phyloP scores from a whole-genome alignment of 2,329 filamentous ascomycete species.

The Colletotrichum lupini region DNA sequence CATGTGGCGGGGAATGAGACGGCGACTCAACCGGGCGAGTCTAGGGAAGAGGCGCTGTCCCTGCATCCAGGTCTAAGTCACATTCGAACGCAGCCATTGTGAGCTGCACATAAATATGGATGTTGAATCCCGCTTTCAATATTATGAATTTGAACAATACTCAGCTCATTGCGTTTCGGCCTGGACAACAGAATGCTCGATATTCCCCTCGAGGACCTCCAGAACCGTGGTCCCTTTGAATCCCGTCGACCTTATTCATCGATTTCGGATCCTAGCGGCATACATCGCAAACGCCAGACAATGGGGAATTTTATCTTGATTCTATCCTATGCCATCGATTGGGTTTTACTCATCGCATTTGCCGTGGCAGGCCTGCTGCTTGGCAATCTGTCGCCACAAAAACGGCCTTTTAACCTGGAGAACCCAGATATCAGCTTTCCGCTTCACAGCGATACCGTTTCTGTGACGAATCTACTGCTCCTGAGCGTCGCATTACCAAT shows the following conservation, averaged over 20 bases:
- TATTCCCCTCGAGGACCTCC: neutral
- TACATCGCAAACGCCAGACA: neutral
- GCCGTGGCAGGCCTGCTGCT: constrained; percentile 64
- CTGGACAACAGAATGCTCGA: neutral
- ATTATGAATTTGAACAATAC: neutral
- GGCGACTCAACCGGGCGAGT: neutral
- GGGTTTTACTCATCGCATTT: constrained; percentile 45
- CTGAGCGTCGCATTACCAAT: constrained; percentile 55
- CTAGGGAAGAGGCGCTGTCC: neutral
- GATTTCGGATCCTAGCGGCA: neutral
- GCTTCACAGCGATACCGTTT: constrained; percentile 73
- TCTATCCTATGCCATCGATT: constrained; percentile 73
- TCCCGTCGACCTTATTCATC: constrained; percentile 3
- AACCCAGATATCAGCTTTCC: constrained; percentile 79
- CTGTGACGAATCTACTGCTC: too few relatives aligned
- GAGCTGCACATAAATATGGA: neutral
- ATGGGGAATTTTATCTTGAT: constrained; percentile 42
- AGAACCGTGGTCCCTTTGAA: neutral
- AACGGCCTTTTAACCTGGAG: constrained; percentile 68
- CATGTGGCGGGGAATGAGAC: neutral
- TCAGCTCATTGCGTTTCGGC: too few relatives aligned
- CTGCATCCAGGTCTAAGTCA: neutral
- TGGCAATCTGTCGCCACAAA: constrained; percentile 63
- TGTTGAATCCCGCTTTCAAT: neutral
- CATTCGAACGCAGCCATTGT: neutral